Evolutionary conservation across 2,329 filamentous ascomycete species (phyloP), one percentile per base, ranked within the genome.

Genomic region (Pyrenochaeta sp.): DNA sequence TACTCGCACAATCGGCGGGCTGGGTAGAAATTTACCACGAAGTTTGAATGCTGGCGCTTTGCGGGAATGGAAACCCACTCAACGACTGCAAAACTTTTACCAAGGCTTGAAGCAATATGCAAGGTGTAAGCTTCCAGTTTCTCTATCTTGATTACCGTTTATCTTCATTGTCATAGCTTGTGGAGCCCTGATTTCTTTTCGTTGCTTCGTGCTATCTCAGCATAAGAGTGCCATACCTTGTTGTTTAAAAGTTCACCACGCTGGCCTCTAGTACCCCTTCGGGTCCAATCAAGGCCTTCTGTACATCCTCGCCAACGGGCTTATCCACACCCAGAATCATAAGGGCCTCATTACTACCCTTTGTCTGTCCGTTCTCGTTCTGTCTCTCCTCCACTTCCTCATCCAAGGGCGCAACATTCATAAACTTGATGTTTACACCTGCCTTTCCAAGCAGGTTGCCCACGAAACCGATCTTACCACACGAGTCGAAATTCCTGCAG

Each of bases 381-480:
- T 55, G 33, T 44, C 59, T 50, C 52, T 73, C 61, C 45, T 67
- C 61, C 14, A 68, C 57, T 39, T 74, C 73, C 33, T 77, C 72
- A 51, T 82, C 81, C 57, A 90, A 71, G 7, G 83, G 82, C 42
- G 83, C 83, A 1, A 93, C 90, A 68, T 85, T 87, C 91, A 94
- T 95, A 70, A 88, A 92, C 40, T 84, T 84, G 72, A 94, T 91
- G 67, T 95, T 95, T 46, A 95, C 86, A 0, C 85, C 86, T 32
- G 89, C 84, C 32, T 81, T 82, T 0, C 90, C 91, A 21, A 94
- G 77, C 45, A 87, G 82, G 52, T 82, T 87, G 0, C 91, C 91
- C 2, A 95, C 90, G 32, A 87, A 86, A 2, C 91, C 91, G 71
- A 95, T 94, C 80, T 92, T 93, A 10, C 91, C 91, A 0, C 90